These are phyloP conservation scores for Alternaria sp. DNA, from an alignment of 2,329 filamentous ascomycete species.

Conservation along the genomic window DNA sequence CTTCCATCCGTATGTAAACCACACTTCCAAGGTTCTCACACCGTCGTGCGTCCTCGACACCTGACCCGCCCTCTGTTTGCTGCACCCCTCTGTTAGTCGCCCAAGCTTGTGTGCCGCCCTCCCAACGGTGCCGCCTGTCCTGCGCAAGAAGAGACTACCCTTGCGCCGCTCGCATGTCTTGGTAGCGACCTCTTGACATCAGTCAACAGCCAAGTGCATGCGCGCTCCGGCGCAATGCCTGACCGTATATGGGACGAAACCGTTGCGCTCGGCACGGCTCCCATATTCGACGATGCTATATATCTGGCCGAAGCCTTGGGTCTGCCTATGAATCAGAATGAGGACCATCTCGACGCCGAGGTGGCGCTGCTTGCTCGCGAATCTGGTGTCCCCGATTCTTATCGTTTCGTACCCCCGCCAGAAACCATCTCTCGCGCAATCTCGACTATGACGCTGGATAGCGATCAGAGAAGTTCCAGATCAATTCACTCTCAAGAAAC, in stretches of 20 bases:
- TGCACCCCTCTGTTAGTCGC: slow-evolving; percentile 5
- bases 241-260: slow-evolving; percentile 28
- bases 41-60: slow-evolving; percentile 10
- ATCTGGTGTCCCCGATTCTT: slow-evolving; percentile 42
- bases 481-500: slow-evolving; percentile 45
- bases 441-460: slow-evolving; percentile 39
- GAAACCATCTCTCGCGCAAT: slow-evolving; percentile 35
- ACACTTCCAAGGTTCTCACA: slow-evolving; percentile 1
- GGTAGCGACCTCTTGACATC: slow-evolving; percentile 28
- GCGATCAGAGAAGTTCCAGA: slow-evolving; percentile 40
- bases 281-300: slow-evolving; percentile 44
- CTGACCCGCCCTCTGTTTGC: slow-evolving; percentile 9
- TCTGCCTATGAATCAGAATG: slow-evolving; percentile 31
- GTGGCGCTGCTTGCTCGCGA: slow-evolving; percentile 36
- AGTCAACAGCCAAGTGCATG: slow-evolving; percentile 33
- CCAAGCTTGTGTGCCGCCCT: slow-evolving; percentile 8
- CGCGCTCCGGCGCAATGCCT: slow-evolving; percentile 43
- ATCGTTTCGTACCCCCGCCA: slow-evolving; percentile 35
- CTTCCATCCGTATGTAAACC: slow-evolving; percentile 2
- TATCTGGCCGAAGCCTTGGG: slow-evolving; percentile 41
- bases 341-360: slow-evolving; percentile 41
- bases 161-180: slow-evolving; percentile 25
- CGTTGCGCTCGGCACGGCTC: slow-evolving; percentile 32
- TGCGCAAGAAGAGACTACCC: slow-evolving; percentile 7
- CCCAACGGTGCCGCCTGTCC: slow-evolving; percentile 1